A percentile compares a stretch with the other conserved stretches of the same genome.
Evolutionary conservation across 2,329 filamentous ascomycete species (phyloP).

Genomic region (Fusarium sterilihyphosum): DNA sequence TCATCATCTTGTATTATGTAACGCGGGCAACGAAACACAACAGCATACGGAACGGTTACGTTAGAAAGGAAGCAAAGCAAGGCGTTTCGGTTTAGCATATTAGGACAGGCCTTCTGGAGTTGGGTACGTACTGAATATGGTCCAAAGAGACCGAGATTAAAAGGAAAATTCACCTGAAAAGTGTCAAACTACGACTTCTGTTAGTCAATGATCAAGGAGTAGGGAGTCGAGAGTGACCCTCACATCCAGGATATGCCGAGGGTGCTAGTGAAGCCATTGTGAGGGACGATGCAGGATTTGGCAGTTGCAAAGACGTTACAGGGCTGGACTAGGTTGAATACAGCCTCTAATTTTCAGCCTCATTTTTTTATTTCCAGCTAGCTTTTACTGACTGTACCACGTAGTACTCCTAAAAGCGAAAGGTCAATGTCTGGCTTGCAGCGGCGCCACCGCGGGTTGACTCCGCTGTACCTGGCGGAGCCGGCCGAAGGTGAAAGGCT

Average conservation of each 20-base stretch:
- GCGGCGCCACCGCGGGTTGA: conserved; percentile 16
- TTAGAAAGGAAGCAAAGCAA: conserved; percentile 31
- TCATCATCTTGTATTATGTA: conserved; percentile 26
- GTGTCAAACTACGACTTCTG: neutral
- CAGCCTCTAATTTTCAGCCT: conserved; percentile 17
- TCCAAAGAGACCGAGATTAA: conserved; percentile 4
- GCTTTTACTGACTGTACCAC: neutral
- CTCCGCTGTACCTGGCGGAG: conserved; percentile 36
- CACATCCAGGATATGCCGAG: conserved; percentile 12
- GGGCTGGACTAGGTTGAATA: conserved; percentile 10
- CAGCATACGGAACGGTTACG: conserved; percentile 26
- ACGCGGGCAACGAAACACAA: conserved; percentile 21
- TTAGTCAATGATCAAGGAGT: neutral
- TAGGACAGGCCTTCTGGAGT: neutral
- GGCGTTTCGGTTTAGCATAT: conserved; percentile 30
- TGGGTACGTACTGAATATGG: conserved; percentile 3
- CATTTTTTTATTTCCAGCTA: neutral
- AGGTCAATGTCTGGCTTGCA: conserved; percentile 2
- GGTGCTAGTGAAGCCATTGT: neutral
- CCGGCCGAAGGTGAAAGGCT: conserved; percentile 27
- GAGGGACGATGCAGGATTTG: neutral
- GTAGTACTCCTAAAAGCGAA: conserved; percentile 5
- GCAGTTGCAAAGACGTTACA: conserved; percentile 18
- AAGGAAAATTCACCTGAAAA: neutral
- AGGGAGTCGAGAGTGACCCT: neutral